Evolutionary conservation across 306 rosid genomes (phyloP).

Genomic region (Inga oerstediana): DNA sequence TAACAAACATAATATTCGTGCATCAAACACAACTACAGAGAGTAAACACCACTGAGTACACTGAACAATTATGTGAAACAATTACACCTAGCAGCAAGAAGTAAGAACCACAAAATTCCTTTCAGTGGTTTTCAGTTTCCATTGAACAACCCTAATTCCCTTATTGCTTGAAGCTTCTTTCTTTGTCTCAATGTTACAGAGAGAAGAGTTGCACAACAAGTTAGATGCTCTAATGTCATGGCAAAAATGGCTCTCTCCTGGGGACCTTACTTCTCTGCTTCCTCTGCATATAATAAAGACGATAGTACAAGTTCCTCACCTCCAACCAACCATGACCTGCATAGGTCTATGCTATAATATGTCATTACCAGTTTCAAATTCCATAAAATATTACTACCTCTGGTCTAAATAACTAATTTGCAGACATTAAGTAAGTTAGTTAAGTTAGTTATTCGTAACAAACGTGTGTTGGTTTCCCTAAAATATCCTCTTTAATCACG

Average conservation of each 20-base stretch:
- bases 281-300: conserved; percentile 9
- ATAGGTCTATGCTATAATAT: background rate
- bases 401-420: too few species aligned
- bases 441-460: too few species aligned
- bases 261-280: conserved; percentile 1
- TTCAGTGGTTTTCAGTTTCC: conserved; percentile 19
- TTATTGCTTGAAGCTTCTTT: conserved; percentile 13
- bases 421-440: too few species aligned
- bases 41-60: conserved; percentile 29
- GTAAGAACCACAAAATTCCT: conserved; percentile 16
- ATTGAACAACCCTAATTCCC: conserved; percentile 2
- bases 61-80: conserved; percentile 20
- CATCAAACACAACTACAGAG: conserved; percentile 12
- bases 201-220: conserved; percentile 4
- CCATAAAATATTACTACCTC: background rate
- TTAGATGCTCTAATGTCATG: conserved; percentile 23
- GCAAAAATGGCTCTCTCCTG: conserved; percentile 12
- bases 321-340: conserved; percentile 29
- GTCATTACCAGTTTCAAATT: background rate
- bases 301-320: conserved; percentile 13
- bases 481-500: too few species aligned
- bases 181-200: background rate
- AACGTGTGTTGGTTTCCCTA: too few species aligned
- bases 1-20: conserved; percentile 21
- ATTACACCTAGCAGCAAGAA: conserved; percentile 10